Base-by-base conservation (phyloP, 208 protist species). In the Leishmania braziliensis region DNA sequence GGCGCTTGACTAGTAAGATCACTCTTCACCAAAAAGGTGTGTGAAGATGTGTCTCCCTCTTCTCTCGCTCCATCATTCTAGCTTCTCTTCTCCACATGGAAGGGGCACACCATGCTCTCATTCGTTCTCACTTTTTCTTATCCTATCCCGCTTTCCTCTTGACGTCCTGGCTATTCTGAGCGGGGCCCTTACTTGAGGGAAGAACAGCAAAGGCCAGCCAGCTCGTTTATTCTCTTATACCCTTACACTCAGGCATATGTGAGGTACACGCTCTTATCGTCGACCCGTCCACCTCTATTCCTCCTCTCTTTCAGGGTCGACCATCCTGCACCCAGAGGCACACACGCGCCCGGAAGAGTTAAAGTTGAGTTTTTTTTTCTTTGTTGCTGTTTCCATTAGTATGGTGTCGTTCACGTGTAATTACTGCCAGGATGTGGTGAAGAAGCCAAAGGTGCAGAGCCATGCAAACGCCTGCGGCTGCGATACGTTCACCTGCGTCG, bases 341-440 rank as follows among this genome's bases (percentile, higher is more conserved):
- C 62, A 39, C 62, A 16, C 62, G 3, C 33, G 8, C 29, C 5
- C 29, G 9, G 62, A 12, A 12, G 4, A 23, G 26, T 68, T 16
- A 29, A 63, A 29, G 58, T 29, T 29, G 0, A 20, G 5, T 29
- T 29, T 29, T 56, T 29, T 56, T 81, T 53, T 62, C 66, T 29
- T 46, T 46, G 43, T 46, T 46, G 43, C 43, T 46, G 43, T 46
- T 46, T 33, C n/a, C 12, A 16, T 23, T 10, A 39, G 1, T 10
- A 98, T 98, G 95, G 95, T 98, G 0, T 97, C 94, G 60, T 98
- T 98, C 69, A 96, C 90, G 4, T 98, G 95, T 81, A 87, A 88
- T 50, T 51, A 80, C 78, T 98, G 95, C 79, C 90, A 95, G 73
- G 95, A 98, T 63, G 93, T 97, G 16, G 89, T 98, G 68, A 98